Base-by-base conservation (phyloP, 2,329 filamentous ascomycete species). In the Aureobasidium subglaciale region DNA sequence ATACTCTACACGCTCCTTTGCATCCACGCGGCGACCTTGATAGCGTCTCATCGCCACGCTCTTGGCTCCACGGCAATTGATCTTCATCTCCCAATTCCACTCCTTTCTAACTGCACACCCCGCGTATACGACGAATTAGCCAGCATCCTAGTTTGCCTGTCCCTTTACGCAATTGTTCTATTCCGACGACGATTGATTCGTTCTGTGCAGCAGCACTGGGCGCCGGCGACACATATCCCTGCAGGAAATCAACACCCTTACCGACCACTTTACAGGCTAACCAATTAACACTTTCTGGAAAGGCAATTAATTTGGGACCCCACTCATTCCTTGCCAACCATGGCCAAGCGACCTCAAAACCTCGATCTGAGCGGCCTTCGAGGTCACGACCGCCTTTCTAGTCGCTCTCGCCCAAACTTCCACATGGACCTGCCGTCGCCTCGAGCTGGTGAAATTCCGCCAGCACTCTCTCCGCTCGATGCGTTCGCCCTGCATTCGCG, bases 401-500 rank as follows among this genome's bases (percentile, higher is more conserved):
- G 64, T 24, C 60, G 60, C 30, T 55, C 62, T 35, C 50, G 50
- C 24, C 59, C 59, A 37, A 56, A 49, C 35, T 64, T 64, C 57
- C 58, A 64, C 41, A 63, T 66, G 59, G 68, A 70, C 63, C 69
- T 78, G 22, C 74, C 75, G 43, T 77, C 75, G 57, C 75, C 76
- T 37, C 73, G 74, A 56, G 67, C 71, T n/a, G 76, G 75, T 68
- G 71, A 84, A 63, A 81, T 87, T 1, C 92, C 93, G 18, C 93
- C 93, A 5, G 88, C 93, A 52, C 79, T 97, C 56, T 97, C 93
- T 7, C 93, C 93, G 10, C 81, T 99, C 61, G 93, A 99, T 78
- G 92, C 92, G 45, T 95, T 99, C 68, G 92, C 92, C 20, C 80
- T 92, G 59, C 92, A 97, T 68, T 95, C 91, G 64, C 86, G 92